phyloP scores from a whole-genome alignment of 495 filamentous ascomycete genomes.

The Penicillium samsonianum region DNA sequence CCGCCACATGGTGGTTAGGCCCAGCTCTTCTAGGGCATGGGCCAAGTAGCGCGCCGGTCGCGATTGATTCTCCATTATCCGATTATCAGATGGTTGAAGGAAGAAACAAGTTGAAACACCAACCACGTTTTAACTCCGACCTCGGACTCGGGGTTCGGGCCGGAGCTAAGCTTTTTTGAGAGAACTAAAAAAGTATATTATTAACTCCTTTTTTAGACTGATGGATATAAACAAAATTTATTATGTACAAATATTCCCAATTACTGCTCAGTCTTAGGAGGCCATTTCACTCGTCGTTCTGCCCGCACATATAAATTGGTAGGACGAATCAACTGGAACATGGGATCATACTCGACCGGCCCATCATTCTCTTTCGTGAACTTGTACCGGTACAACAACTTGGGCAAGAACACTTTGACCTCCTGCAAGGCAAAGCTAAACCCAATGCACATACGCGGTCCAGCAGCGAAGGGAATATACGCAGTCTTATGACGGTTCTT shows the following conservation, averaged over 20 bases:
- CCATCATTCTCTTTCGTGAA: slow-evolving; percentile 45
- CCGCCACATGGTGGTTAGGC: slow-evolving; percentile 42
- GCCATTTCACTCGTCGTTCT: slow-evolving; percentile 48
- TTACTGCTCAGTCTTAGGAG: slow-evolving; percentile 22
- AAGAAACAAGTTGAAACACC: background rate
- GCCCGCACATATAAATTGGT: slow-evolving; percentile 56
- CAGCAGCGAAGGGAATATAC: slow-evolving; percentile 56
- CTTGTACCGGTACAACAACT: slow-evolving; percentile 56
- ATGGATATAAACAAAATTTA: background rate
- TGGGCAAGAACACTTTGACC: slow-evolving; percentile 51
- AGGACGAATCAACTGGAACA: slow-evolving; percentile 57
- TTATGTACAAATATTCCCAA: background rate
- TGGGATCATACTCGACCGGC: slow-evolving; percentile 56
- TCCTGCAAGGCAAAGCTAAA: slow-evolving; percentile 61
- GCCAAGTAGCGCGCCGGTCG: slow-evolving; percentile 3
- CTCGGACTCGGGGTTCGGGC: background rate
- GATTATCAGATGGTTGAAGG: background rate
- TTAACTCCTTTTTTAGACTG: background rate
- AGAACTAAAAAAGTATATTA: too few relatives aligned
- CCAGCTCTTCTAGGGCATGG: slow-evolving; percentile 38
- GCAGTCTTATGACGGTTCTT: slow-evolving; percentile 44
- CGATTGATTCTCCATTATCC: background rate
- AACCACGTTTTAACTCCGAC: background rate
- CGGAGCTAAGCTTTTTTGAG: slow-evolving; percentile 7
- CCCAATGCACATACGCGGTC: slow-evolving; percentile 54